These are phyloP conservation scores for Vitis rupestris DNA, from an alignment of 164 flowering plant genomes.

Conservation along the genomic window DNA sequence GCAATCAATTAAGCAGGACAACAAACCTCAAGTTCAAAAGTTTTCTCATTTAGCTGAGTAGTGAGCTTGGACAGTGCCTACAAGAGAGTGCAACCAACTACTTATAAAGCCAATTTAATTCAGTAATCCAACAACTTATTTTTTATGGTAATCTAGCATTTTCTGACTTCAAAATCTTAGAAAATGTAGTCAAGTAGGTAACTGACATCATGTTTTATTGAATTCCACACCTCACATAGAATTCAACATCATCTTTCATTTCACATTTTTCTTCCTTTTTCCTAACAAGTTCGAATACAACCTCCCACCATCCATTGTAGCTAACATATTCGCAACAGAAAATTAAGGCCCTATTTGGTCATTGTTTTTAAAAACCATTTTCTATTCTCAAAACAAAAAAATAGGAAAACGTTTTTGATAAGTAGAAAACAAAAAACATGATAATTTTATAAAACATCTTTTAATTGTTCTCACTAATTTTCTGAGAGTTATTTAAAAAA, in stretches of 20 bases:
- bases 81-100: constrained; percentile 5
- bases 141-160: not conserved
- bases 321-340: no score
- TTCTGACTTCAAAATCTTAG: not conserved
- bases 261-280: not conserved
- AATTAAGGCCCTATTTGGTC: no score
- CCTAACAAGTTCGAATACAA: not conserved
- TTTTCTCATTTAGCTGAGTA: constrained; percentile 68
- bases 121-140: not conserved
- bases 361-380: no score
- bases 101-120: not conserved
- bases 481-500: no score
- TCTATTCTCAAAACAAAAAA: no score
- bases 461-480: no score
- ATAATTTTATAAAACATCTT: no score
- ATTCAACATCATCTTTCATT: not conserved
- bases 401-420: no score
- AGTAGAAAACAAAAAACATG: no score
- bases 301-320: not conserved
- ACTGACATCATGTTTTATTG: no score
- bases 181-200: not conserved
- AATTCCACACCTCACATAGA: no score
- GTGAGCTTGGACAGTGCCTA: constrained; percentile 73
- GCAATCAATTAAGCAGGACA: constrained; percentile 13
- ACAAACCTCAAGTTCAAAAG: constrained; percentile 86